Evolutionary conservation across 78 protist genomes (phyloP).

Genomic region (Blattamonas nauphoetae): DNA sequence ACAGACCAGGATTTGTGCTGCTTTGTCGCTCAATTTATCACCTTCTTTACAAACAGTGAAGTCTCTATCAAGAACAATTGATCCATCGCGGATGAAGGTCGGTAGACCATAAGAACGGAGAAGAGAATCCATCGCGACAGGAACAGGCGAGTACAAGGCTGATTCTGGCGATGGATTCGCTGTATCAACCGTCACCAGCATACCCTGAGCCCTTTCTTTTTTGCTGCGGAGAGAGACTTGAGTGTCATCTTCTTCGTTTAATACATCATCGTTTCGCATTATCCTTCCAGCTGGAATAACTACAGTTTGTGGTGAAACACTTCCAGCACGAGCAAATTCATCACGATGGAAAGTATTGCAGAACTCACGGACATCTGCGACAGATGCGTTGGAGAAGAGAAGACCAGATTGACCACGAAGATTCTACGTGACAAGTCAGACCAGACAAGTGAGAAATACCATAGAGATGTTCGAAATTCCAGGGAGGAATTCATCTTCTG

Average conservation of each 20-base stretch:
- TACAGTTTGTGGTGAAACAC: neutral
- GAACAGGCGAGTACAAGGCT: neutral
- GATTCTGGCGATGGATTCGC: too few relatives aligned
- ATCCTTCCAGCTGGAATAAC: neutral
- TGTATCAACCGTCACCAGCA: too few relatives aligned
- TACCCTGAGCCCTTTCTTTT: too few relatives aligned
- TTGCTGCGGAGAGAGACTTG: too few relatives aligned
- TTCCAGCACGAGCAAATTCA: neutral
- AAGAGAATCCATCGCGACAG: neutral
- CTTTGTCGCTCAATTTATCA: too few relatives aligned
- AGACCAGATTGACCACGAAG: neutral
- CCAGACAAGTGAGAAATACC: neutral
- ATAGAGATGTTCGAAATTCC: neutral
- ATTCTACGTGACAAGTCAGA: neutral
- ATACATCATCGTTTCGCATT: neutral
- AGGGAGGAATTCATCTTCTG: neutral
- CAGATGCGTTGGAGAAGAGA: neutral
- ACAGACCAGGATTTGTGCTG: too few relatives aligned
- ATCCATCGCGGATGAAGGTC: neutral
- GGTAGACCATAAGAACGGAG: neutral
- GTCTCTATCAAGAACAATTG: too few relatives aligned
- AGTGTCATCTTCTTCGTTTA: too few relatives aligned
- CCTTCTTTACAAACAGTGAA: too few relatives aligned
- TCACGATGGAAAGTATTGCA: neutral
- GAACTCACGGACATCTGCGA: neutral